These are phyloP conservation scores for Cystobasidium slooffiae DNA, from an alignment of 1,284 basidiomycete species.

Conservation along the genomic window DNA sequence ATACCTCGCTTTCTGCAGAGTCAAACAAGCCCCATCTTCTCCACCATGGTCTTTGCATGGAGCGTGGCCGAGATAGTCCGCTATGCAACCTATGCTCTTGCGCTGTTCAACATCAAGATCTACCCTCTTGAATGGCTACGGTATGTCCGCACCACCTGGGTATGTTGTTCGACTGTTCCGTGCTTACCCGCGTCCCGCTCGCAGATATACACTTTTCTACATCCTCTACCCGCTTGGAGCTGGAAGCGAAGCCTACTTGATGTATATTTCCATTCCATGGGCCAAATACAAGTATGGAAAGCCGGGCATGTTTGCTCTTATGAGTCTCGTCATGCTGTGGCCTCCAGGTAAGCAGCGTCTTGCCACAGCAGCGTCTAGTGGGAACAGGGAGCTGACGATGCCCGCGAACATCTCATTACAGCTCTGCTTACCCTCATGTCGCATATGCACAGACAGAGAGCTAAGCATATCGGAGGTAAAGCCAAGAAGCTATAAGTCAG, in stretches of 20 bases:
- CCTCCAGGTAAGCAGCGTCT: conserved; percentile 46
- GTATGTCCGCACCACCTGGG: conserved; percentile 46
- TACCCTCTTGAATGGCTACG: conserved; percentile 59
- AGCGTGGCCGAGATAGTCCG: conserved; percentile 87
- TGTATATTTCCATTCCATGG: conserved; percentile 59
- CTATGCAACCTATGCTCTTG: conserved; percentile 84
- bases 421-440: conserved; percentile 51
- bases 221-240: conserved; percentile 91
- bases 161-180: background rate
- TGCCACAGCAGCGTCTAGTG: too few species aligned
- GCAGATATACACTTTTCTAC: conserved; percentile 87
- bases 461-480: conserved; percentile 46
- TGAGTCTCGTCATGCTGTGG: conserved; percentile 46
- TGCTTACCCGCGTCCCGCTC: conserved; percentile 34
- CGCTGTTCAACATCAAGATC: conserved; percentile 64
- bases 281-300: conserved; percentile 46
- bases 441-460: conserved; percentile 52
- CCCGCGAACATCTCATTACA: background rate
- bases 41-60: conserved; percentile 94
- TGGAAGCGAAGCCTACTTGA: conserved; percentile 83
- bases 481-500: conserved; percentile 4
- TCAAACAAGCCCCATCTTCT: conserved; percentile 76
- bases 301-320: conserved; percentile 44
- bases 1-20: conserved; percentile 60
- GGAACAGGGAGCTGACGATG: background rate